Conservation (phyloP, 345 rosid genomes). For the Ceriops decandra region DNA sequence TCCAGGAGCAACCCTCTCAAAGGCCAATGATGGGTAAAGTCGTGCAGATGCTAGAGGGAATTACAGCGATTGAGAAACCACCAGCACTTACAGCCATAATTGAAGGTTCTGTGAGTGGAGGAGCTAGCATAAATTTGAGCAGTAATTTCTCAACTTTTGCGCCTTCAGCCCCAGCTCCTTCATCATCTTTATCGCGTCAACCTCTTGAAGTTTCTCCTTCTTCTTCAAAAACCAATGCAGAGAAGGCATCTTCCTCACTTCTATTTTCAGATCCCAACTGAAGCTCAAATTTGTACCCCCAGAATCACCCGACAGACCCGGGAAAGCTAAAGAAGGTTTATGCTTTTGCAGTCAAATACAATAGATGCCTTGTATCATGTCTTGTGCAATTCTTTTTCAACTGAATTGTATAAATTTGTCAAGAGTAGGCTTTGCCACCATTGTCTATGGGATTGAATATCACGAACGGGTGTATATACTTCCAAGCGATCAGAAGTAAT, state of each 20-base stretch:
- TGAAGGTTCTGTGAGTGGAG: slow-evolving; percentile 34
- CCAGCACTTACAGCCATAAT: slow-evolving; percentile 40
- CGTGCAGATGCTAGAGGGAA: slow-evolving; percentile 40
- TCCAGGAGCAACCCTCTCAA: slow-evolving; percentile 29
- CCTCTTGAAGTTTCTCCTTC: slow-evolving; percentile 39
- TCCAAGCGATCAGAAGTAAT: no score
- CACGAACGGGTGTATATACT: no score
- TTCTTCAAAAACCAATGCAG: slow-evolving; percentile 32
- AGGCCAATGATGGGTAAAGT: slow-evolving; percentile 30
- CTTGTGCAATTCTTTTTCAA: not conserved
- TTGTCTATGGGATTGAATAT: not conserved
- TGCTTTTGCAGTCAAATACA: not conserved
- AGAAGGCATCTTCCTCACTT: slow-evolving; percentile 37
- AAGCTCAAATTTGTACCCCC: not conserved
- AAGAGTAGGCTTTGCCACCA: not conserved
- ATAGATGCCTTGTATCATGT: not conserved
- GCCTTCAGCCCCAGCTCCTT: slow-evolving; percentile 34
- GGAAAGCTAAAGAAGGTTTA: not conserved
- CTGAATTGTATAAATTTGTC: not conserved
- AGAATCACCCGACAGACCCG: not conserved
- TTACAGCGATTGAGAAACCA: slow-evolving; percentile 42
- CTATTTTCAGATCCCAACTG: slow-evolving; percentile 21
- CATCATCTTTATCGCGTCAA: slow-evolving; percentile 47
- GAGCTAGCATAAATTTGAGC: slow-evolving; percentile 38
- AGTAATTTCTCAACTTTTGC: slow-evolving; percentile 42